Percentiles rank a stretch among this genome's conserved stretches.
Conservation (phyloP, 768 basidiomycete species). For the Panus rudis region DNA sequence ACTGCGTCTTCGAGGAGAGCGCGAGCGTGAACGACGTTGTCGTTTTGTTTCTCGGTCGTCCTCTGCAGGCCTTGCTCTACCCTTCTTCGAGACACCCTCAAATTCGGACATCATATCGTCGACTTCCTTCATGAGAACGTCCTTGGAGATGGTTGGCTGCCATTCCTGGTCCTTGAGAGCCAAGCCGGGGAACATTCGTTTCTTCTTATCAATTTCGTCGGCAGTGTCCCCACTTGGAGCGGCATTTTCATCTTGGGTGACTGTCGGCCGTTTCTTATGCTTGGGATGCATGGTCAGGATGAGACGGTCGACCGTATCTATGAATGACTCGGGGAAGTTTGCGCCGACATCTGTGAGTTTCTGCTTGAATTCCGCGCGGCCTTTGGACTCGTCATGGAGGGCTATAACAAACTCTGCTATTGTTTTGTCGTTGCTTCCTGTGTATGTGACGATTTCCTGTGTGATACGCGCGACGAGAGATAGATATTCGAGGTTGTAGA, state of each 20-base stretch:
- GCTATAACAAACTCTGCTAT: slow-evolving; percentile 92
- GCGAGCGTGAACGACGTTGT: slow-evolving; percentile 43
- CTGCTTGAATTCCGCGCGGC: slow-evolving; percentile 71
- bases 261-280: slow-evolving; percentile 60
- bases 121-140: slow-evolving; percentile 80
- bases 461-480: slow-evolving; percentile 88
- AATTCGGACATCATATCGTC: slow-evolving; percentile 83
- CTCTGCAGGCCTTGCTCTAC: slow-evolving; percentile 32
- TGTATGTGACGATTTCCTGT: slow-evolving; percentile 88
- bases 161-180: slow-evolving; percentile 72
- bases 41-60: slow-evolving; percentile 49
- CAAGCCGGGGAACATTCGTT: slow-evolving; percentile 86
- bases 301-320: slow-evolving; percentile 90
- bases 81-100: slow-evolving; percentile 62
- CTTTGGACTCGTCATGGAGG: slow-evolving; percentile 79
- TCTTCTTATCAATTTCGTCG: slow-evolving; percentile 68
- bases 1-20: slow-evolving; percentile 39
- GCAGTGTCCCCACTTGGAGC: slow-evolving; percentile 27
- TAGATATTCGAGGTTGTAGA: slow-evolving; percentile 90
- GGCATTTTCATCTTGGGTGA: slow-evolving; percentile 26
- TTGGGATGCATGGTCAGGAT: slow-evolving; percentile 94
- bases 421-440: slow-evolving; percentile 81
- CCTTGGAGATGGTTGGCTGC: slow-evolving; percentile 54
- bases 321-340: slow-evolving; percentile 82
- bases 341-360: slow-evolving; percentile 74